phyloP scores from a whole-genome alignment of 73 alveolate species.

The Loxodes magnus region DNA sequence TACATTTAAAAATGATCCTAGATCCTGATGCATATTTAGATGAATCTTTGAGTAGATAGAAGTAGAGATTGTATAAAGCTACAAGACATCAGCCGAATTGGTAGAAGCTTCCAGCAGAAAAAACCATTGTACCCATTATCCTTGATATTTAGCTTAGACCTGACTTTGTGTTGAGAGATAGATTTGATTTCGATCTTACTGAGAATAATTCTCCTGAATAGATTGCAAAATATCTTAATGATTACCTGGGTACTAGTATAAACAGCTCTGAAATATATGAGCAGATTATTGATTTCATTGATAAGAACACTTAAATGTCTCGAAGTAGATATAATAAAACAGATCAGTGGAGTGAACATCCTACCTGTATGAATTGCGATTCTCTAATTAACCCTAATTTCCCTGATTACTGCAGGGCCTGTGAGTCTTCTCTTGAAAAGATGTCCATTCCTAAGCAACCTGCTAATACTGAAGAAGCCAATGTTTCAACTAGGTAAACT shows the following conservation, averaged over 20 bases:
- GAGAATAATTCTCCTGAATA: slow-evolving; percentile 6
- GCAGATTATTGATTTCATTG: slow-evolving; percentile 11
- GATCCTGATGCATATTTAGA: slow-evolving; percentile 12
- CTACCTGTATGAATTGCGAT: slow-evolving; percentile 8
- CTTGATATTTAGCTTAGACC: slow-evolving; percentile 9
- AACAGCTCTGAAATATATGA: background rate
- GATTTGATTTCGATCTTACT: slow-evolving; percentile 12
- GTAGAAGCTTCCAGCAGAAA: slow-evolving; percentile 8
- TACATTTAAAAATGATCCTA: no score
- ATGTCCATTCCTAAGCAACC: background rate
- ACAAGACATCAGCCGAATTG: slow-evolving; percentile 16
- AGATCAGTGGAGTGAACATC: slow-evolving; percentile 12
- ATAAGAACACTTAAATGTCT: slow-evolving; percentile 1
- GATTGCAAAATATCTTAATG: background rate
- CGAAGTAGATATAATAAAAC: slow-evolving; percentile 4
- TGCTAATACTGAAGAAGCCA: background rate
- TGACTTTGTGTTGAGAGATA: slow-evolving; percentile 5
- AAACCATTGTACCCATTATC: slow-evolving; percentile 11
- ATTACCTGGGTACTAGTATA: background rate
- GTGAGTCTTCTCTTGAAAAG: slow-evolving; percentile 9
- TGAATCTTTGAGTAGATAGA: slow-evolving; percentile 8
- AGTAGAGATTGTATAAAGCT: background rate
- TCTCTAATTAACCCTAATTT: slow-evolving; percentile 2
- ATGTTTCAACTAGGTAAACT: slow-evolving; percentile 1
- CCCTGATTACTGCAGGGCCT: slow-evolving; percentile 11